Evolutionary conservation across 345 rosid genomes (phyloP).

Genomic region (Sisymbrium altissimum): DNA sequence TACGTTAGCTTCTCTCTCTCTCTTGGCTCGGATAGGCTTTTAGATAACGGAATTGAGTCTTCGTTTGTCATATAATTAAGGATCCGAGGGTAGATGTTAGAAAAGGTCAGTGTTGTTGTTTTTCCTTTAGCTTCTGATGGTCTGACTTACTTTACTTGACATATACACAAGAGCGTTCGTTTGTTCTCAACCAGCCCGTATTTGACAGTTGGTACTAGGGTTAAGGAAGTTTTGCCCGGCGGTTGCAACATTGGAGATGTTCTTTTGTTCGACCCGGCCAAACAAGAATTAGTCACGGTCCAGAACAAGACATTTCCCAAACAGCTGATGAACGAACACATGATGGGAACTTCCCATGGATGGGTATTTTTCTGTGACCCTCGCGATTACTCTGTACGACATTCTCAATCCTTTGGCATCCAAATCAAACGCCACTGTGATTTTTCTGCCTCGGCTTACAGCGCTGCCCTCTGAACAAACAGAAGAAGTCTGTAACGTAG

Average conservation of each 20-base stretch:
- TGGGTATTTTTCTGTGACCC: background rate
- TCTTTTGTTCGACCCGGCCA: background rate
- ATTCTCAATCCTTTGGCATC: background rate
- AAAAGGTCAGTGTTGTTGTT: background rate
- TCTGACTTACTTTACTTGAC: background rate
- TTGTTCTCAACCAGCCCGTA: background rate
- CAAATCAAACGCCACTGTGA: background rate
- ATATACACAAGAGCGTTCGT: background rate
- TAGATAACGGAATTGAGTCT: background rate
- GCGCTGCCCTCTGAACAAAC: background rate
- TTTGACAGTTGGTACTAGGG: background rate
- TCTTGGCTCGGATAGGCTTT: background rate
- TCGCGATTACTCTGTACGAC: too few species aligned
- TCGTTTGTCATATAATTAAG: background rate
- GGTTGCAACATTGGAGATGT: background rate
- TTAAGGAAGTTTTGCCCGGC: too few species aligned
- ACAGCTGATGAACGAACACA: background rate
- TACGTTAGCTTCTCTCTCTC: background rate
- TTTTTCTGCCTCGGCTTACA: background rate
- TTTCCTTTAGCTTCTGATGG: background rate
- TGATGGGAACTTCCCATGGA: background rate
- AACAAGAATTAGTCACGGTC: background rate
- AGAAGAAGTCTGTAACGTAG: background rate
- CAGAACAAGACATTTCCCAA: background rate
- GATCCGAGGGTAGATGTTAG: background rate